Base-by-base conservation (phyloP, 208 protist species). In the Leishmania amazonensis region DNA sequence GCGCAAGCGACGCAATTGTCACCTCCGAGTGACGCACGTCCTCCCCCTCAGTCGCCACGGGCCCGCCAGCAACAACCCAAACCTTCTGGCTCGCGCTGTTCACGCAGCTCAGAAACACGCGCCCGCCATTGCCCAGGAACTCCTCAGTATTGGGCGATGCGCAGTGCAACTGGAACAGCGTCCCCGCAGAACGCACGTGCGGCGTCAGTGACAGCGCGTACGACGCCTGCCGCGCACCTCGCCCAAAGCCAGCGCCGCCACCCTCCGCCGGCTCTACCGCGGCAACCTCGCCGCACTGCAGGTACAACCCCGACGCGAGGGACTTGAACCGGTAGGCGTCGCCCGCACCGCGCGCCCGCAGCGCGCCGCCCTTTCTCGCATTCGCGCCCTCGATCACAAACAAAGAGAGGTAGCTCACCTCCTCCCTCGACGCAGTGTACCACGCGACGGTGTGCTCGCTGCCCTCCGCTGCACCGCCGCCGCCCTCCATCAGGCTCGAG, bases 371-470 rank as follows among this genome's bases (percentile, higher is more conserved):
- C n/a, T 82, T 76, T 21, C 79, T 80, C 54, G 90, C 84, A 45
- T 90, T 83, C 1, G 80, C 82, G 24, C 67, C 83, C 68, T 94
- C 90, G 0, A 94, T 60, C 35, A 94, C 81, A 76, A 94, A 94
- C 45, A 91, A 54, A 1, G 84, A 86, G 17, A 88, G 81, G 80
- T 85, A 91, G 80, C 76, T 89, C 40, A 89, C 77, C 73, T 91
- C 88, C 64, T 89, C 86, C 65, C 81, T 81, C 38, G 81, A 85
- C 2, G 83, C 77, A 1, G 81, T 78, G 79, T 85, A 81, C 73
- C 62, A 81, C 68, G 75, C 75, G 11, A 82, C 78, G 13, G 72
- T 64, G 19, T 58, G 58, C 67, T 86, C 84, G 40, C 65, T 67
- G 79, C 77, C 81, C 19, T 75, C 60, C 5, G 77, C 60, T 9